Conservation (phyloP, 768 basidiomycete genomes). For the Rubroboletus satanas region DNA sequence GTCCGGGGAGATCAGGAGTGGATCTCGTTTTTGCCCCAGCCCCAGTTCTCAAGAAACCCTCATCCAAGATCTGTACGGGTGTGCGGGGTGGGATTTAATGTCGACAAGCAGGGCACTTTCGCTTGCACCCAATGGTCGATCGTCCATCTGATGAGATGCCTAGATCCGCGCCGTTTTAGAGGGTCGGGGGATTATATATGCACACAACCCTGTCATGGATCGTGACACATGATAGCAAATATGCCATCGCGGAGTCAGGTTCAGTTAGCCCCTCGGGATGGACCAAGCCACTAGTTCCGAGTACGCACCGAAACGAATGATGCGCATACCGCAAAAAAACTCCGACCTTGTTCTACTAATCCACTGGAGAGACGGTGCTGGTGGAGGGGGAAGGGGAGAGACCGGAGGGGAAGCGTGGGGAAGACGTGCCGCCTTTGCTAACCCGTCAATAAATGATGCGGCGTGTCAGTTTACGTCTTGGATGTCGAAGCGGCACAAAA, state of each 20-base stretch:
- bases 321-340: neutral
- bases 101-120: conserved; percentile 11
- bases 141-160: conserved; percentile 18
- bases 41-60: conserved; percentile 5
- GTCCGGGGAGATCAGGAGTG: conserved; percentile 1
- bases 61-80: conserved; percentile 1
- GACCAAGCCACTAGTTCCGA: conserved; percentile 8
- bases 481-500: conserved; percentile 11
- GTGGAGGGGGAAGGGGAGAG: neutral
- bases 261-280: conserved; percentile 1
- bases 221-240: conserved; percentile 9
- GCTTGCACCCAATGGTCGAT: conserved; percentile 17
- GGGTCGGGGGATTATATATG: conserved; percentile 16
- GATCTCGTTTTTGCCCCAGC: conserved; percentile 7
- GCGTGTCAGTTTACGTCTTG: conserved; percentile 27
- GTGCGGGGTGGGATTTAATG: conserved; percentile 21
- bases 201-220: conserved; percentile 16
- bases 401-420: neutral
- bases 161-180: conserved; percentile 17
- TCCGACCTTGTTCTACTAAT: neutral
- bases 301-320: conserved; percentile 2
- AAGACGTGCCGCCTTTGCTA: conserved; percentile 15
- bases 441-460: conserved; percentile 19
- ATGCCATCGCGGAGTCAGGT: conserved; percentile 22
- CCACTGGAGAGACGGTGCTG: neutral